A percentile compares a stretch with the other conserved stretches of the same genome.
Evolutionary conservation across 2,329 filamentous ascomycete species (phyloP).

Genomic region (Colletotrichum gigasporum): DNA sequence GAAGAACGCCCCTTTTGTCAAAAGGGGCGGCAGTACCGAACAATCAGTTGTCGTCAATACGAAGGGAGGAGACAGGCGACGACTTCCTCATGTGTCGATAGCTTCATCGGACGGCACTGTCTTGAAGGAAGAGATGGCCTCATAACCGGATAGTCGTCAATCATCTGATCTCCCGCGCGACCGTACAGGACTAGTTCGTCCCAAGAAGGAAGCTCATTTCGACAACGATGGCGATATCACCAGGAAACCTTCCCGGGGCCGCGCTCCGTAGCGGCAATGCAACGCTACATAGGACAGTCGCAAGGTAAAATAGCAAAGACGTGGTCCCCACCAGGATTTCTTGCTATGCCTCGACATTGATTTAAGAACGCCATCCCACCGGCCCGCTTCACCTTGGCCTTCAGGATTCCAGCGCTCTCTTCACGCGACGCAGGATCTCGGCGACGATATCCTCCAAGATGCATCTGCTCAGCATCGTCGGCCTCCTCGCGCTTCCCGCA

Average conservation of each 20-base stretch:
- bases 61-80: neutral
- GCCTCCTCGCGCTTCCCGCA: conserved; percentile 11
- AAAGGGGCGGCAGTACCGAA: neutral
- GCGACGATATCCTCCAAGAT: neutral
- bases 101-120: too few species aligned
- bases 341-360: neutral
- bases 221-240: conserved; percentile 21
- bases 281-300: neutral
- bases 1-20: too few species aligned
- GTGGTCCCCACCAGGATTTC: accelerated
- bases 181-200: neutral
- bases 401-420: neutral
- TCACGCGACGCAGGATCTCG: neutral
- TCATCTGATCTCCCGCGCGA: neutral
- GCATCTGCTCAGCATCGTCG: conserved; percentile 12
- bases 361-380: neutral
- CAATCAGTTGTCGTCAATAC: neutral
- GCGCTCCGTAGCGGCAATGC: conserved; percentile 23
- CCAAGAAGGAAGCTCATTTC: conserved; percentile 27
- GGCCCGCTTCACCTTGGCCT: neutral
- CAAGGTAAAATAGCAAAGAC: neutral
- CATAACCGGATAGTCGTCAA: neutral
- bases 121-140: neutral
- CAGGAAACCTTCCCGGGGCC: neutral
- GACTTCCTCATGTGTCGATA: neutral